phyloP scores from a whole-genome alignment of 1,284 basidiomycete genomes.

The Pterulicium gracile region DNA sequence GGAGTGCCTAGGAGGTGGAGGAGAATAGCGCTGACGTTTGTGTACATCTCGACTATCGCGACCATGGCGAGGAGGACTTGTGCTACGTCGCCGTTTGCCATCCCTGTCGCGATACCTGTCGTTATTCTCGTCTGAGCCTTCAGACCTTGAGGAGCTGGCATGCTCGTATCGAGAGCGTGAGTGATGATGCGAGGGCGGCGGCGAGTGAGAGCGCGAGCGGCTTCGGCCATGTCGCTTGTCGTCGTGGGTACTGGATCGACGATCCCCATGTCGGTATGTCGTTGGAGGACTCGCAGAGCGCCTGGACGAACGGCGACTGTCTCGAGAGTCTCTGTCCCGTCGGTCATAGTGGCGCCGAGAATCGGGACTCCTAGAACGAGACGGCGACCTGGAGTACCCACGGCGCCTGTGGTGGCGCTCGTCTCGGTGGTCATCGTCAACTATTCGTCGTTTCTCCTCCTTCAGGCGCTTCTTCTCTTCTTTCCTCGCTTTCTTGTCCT shows the following conservation, averaged over 20 bases:
- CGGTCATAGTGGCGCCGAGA: not conserved
- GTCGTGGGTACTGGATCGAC: slow-evolving; percentile 4
- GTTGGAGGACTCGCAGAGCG: slow-evolving; percentile 28
- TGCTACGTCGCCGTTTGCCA: slow-evolving; percentile 38
- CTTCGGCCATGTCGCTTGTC: no score
- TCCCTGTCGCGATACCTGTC: slow-evolving; percentile 16
- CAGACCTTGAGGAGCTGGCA: slow-evolving; percentile 23
- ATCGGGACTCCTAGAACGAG: not conserved
- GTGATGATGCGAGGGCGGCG: slow-evolving; percentile 14
- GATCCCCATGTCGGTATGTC: slow-evolving; percentile 12
- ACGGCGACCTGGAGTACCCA: not conserved
- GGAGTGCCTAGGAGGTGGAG: slow-evolving; percentile 13
- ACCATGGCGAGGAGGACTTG: slow-evolving; percentile 21
- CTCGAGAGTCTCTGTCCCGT: slow-evolving; percentile 17
- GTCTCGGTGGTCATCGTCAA: slow-evolving; percentile 17
- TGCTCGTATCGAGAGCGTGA: slow-evolving; percentile 12
- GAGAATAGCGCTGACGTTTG: slow-evolving; percentile 30
- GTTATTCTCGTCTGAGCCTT: slow-evolving; percentile 34
- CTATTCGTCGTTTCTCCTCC: slow-evolving; percentile 28
- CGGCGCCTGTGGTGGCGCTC: slow-evolving; percentile 19
- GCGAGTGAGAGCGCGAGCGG: slow-evolving; percentile 17
- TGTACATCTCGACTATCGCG: slow-evolving; percentile 11
- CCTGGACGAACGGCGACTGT: slow-evolving; percentile 21
- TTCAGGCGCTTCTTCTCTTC: slow-evolving; percentile 44
- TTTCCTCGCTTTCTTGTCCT: slow-evolving; percentile 66